Evolutionary conservation across 495 filamentous ascomycete genomes (phyloP).

Genomic region (Friedmanniomyces simplex): DNA sequence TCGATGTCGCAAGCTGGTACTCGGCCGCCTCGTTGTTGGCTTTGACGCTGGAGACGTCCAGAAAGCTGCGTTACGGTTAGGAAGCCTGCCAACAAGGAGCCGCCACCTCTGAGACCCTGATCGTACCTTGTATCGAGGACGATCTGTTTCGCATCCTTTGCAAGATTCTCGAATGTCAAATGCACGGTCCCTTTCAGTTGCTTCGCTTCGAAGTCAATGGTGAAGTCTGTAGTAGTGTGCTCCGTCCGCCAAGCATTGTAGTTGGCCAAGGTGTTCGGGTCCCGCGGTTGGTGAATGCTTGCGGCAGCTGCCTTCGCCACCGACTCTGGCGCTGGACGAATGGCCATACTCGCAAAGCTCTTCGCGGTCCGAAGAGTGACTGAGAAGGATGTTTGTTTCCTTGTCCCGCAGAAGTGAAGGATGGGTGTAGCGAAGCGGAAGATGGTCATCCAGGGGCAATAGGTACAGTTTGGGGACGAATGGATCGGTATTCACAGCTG

Average conservation of each 20-base stretch:
- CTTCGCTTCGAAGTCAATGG: constrained; percentile 69
- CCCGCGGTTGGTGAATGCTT: constrained; percentile 30
- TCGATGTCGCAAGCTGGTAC: constrained; percentile 55
- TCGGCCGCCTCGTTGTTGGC: constrained; percentile 48
- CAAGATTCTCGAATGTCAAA: constrained; percentile 61
- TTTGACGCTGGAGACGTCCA: constrained; percentile 58
- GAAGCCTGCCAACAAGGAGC: neutral
- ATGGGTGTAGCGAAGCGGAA: neutral
- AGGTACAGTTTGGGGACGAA: too few species aligned
- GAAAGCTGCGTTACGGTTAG: constrained; percentile 35
- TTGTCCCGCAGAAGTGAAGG: neutral
- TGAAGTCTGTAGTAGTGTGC: constrained; percentile 67
- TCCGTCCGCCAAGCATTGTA: constrained; percentile 74
- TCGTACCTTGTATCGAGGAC: constrained; percentile 66
- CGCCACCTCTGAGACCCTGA: neutral
- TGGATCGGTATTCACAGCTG: too few species aligned
- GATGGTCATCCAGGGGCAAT: neutral
- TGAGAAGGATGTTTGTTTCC: neutral
- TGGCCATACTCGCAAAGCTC: constrained; percentile 9
- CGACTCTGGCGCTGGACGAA: constrained; percentile 14
- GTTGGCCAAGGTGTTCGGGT: constrained; percentile 88
- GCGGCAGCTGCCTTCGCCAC: constrained; percentile 10
- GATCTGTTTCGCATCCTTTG: constrained; percentile 56
- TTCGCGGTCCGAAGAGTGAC: neutral
- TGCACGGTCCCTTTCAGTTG: constrained; percentile 63